Evolutionary conservation across 2,329 filamentous ascomycete species (phyloP), one percentile per base, ranked within the genome.

Genomic region (Xylariaceae sp.): DNA sequence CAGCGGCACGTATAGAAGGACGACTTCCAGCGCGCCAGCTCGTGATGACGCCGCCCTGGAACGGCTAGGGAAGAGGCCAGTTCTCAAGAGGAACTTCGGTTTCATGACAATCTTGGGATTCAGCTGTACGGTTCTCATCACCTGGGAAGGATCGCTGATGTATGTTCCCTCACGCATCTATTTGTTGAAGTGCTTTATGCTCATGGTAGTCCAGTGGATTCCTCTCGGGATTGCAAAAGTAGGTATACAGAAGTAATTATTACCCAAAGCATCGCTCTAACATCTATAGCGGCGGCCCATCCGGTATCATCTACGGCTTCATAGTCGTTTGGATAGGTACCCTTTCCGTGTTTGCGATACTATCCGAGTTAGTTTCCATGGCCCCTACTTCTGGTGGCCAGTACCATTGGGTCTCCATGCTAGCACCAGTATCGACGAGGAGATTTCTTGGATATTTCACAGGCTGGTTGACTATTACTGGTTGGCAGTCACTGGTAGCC

Each of bases 241-340:
- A 44, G 5, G 26, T 29, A 29, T n/a, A n/a, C n/a, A n/a, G n/a
- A n/a, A n/a, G n/a, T n/a, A n/a, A n/a, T n/a, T n/a, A n/a, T n/a
- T n/a, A n/a, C n/a, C n/a, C n/a, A n/a, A n/a, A n/a, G n/a, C n/a
- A n/a, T n/a, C n/a, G n/a, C n/a, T n/a, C n/a, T n/a, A n/a, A n/a
- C n/a, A n/a, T n/a, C n/a, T n/a, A n/a, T 18, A 66, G 59, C 56
- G 65, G 65, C 20, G 64, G 65, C 3, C 76, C 79, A 12, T 74
- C 77, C 1, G 79, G 80, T 3, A 68, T 80, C 6, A 66, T 82
- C 9, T 82, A 80, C 60, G 79, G 79, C 46, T 83, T 77, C 67
- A 73, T 83, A 29, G 76, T 82, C 45, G 77, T 79, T 18, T 82
- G 79, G 78, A 63, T 71, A 18, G 77, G 76, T 1, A 82, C 77